Percentiles rank a stretch among this genome's conserved stretches.
Evolutionary conservation across 306 rosid species (phyloP).

Genomic region (Betula pendula): DNA sequence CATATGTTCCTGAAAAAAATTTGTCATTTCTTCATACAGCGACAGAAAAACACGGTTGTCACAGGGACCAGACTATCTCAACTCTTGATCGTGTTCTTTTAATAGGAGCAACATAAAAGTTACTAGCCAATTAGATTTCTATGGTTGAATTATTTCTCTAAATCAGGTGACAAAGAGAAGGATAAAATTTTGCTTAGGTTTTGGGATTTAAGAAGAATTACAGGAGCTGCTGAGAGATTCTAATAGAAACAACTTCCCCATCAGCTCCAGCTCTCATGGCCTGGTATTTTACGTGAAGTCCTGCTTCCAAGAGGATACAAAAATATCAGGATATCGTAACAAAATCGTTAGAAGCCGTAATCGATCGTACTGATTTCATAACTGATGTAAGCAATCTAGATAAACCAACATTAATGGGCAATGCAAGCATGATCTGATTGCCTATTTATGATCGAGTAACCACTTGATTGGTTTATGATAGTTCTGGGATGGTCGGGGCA

Average conservation of each 20-base stretch:
- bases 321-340: constrained; percentile 8
- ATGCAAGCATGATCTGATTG: constrained; percentile 1
- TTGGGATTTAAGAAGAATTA: constrained; percentile 35
- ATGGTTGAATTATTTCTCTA: background rate
- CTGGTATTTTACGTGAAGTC: constrained; percentile 85
- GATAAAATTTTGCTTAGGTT: background rate
- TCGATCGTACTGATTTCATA: constrained; percentile 14
- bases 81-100: background rate
- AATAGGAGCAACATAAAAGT: background rate
- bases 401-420: background rate
- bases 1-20: background rate
- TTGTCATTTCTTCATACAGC: background rate
- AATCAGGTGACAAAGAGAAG: background rate
- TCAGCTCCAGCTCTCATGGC: constrained; percentile 80
- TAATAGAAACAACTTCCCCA: constrained; percentile 80
- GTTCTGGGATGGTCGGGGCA: background rate
- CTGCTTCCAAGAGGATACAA: constrained; percentile 39
- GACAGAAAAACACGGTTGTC: background rate
- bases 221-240: constrained; percentile 95
- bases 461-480: background rate
- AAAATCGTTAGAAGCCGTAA: constrained; percentile 9
- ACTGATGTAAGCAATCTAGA: background rate
- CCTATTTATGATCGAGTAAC: background rate
- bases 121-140: background rate
- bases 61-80: background rate